Base-by-base conservation (phyloP, 129 eudicot species). In the Ambrosia trifida region DNA sequence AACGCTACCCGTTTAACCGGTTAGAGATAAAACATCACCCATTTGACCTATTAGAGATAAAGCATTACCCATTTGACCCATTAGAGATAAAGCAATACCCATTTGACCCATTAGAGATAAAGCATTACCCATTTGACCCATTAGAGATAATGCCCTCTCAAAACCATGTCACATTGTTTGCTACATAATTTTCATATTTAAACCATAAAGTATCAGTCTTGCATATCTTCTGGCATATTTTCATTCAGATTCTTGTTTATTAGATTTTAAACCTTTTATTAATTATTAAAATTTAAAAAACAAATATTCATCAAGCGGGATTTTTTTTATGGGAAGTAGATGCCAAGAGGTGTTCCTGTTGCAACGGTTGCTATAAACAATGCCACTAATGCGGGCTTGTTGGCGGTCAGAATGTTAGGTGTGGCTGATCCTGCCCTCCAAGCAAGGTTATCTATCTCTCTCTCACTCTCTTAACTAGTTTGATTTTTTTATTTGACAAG, bases 291-390 rank as follows among this genome's bases (percentile, higher is more conserved):
- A 18, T 28, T 24, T 24, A 24, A 24, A 24, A 24, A 5, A 3
- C 20, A 30, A 19, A 36, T 36, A 14, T 5, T 18, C 24, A 9
- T 36, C 6, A 58, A 30, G 47, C 2, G 59, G 8, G 33, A 47
- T 35, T 61, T 64, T 75, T 75, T 24, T 54, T 76, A 11, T 60
- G 56, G 51, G 8, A 63, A 70, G 79, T 72, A 94, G 99, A 90
- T 94, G 99, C 99, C 99, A 7, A 90, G 99, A 73, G 99, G 99
- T 53, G 97, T 94, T 50, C 99, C 97, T 47, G 99, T 94, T 69
- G 99, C 97, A 13, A 85, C 97, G 13, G 99, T 94, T 77, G 93
- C 97, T 8, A 94, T 94, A 80, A 94, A 94, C 77, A 94, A 94
- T 74, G 99, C 99, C 32, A 90, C 96, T 35, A 94, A 94, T 81